phyloP scores from a whole-genome alignment of 495 filamentous ascomycete genomes.

The Talaromyces borbonicus region DNA sequence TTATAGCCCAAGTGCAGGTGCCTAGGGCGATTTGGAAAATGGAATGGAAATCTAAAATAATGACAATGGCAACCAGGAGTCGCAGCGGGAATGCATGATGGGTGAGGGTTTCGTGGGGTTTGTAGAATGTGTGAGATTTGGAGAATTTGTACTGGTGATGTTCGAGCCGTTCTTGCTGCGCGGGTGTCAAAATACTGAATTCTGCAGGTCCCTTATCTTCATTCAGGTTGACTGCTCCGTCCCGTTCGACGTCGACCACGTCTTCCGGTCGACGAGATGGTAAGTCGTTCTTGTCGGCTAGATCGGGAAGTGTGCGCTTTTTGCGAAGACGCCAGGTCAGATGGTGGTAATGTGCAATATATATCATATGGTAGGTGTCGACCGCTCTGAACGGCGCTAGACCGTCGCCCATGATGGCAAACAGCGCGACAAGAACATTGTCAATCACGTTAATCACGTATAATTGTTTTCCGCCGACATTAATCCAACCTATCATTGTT shows the following conservation, averaged over 20 bases:
- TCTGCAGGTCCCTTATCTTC: constrained; percentile 31
- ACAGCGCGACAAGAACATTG: constrained; percentile 65
- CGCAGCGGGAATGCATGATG: constrained; percentile 69
- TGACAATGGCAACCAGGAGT: constrained; percentile 58
- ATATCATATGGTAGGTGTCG: constrained; percentile 77
- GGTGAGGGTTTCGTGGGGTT: constrained; percentile 71
- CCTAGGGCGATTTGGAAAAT: constrained; percentile 67
- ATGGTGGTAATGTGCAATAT: constrained; percentile 56
- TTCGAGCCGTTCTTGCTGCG: constrained; percentile 51
- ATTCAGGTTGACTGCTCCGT: constrained; percentile 15
- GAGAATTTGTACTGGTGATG: constrained; percentile 68
- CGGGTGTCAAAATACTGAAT: constrained; percentile 49
- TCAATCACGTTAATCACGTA: constrained; percentile 71
- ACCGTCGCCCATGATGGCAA: constrained; percentile 68
- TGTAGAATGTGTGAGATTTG: constrained; percentile 74
- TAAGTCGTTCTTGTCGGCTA: constrained; percentile 64
- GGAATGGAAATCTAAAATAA: constrained; percentile 67
- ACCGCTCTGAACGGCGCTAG: constrained; percentile 64
- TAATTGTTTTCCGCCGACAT: constrained; percentile 58
- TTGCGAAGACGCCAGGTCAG: constrained; percentile 61
- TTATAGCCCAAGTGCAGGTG: constrained; percentile 62
- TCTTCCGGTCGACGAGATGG: constrained; percentile 41
- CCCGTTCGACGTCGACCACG: constrained; percentile 31
- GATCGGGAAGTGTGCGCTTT: constrained; percentile 48
- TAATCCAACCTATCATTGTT: constrained; percentile 54